phyloP scores from a whole-genome alignment of 331 rosid genomes.

The Prunus yedoensis region DNA sequence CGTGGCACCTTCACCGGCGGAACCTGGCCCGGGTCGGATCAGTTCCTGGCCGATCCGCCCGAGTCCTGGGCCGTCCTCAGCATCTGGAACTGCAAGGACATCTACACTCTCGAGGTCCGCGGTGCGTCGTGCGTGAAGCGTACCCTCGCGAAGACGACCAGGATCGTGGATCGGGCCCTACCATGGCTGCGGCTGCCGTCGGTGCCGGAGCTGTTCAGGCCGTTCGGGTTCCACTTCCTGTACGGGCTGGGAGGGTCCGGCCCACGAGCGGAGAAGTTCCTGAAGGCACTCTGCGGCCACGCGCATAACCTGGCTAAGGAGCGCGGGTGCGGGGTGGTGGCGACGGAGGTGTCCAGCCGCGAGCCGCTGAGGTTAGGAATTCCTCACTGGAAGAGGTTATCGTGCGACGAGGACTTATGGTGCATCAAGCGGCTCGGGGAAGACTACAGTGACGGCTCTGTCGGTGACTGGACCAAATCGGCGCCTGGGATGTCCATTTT shows the following conservation, averaged over 20 bases:
- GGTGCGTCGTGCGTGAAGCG: conserved; percentile 70
- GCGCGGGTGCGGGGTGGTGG: conserved; percentile 69
- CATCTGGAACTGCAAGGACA: conserved; percentile 84
- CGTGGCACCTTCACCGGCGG: conserved; percentile 30
- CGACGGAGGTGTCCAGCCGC: conserved; percentile 65
- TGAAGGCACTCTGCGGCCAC: conserved; percentile 61
- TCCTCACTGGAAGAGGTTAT: conserved; percentile 89
- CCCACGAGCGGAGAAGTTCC: conserved; percentile 51
- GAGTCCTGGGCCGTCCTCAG: conserved; percentile 88
- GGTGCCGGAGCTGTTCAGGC: conserved; percentile 66
- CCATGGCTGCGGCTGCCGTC: conserved; percentile 81
- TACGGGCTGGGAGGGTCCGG: conserved; percentile 90
- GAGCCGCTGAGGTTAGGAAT: conserved; percentile 67
- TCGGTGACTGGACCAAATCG: conserved; percentile 97
- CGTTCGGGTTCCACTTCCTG: conserved; percentile 78
- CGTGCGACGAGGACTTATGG: conserved; percentile 82
- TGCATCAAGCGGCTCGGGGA: conserved; percentile 81
- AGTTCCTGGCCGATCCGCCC: conserved; percentile 56
- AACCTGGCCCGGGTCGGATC: conserved; percentile 61
- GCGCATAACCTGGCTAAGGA: conserved; percentile 80
- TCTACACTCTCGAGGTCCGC: conserved; percentile 65
- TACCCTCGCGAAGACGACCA: conserved; percentile 52
- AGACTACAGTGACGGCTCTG: conserved; percentile 80
- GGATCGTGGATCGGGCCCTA: conserved; percentile 64
- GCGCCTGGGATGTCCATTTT: conserved; percentile 73